These are phyloP conservation scores for Scheffersomyces quercinus DNA, from an alignment of 1,139 yeast species.

Conservation along the genomic window DNA sequence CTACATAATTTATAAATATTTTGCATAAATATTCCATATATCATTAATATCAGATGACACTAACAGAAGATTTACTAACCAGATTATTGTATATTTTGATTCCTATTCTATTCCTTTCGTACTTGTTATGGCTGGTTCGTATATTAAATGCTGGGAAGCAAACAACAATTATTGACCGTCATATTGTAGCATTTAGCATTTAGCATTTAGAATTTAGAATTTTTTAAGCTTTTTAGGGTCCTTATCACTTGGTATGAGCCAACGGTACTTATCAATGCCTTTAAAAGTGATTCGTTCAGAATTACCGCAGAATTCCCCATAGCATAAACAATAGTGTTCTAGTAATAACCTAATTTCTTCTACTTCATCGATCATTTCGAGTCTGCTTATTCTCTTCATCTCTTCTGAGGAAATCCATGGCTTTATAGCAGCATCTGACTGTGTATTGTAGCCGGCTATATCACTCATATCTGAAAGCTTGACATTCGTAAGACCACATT, in stretches of 20 bases:
- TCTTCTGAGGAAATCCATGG: slow-evolving; percentile 54
- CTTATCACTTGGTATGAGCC: slow-evolving; percentile 4
- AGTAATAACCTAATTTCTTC: slow-evolving; percentile 80
- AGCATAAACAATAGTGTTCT: slow-evolving; percentile 68
- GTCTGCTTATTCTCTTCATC: slow-evolving; percentile 49
- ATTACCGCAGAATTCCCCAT: slow-evolving; percentile 13
- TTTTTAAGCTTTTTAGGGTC: no score
- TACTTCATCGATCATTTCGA: slow-evolving; percentile 85
- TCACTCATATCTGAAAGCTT: slow-evolving; percentile 57
- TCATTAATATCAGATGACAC: no score
- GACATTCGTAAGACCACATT: slow-evolving; percentile 22
- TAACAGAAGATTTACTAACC: no score
- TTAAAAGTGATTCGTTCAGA: slow-evolving; percentile 3
- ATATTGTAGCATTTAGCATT: no score
- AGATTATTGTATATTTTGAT: no score
- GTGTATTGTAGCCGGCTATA: slow-evolving; percentile 45
- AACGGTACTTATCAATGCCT: slow-evolving; percentile 9
- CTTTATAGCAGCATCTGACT: slow-evolving; percentile 1
- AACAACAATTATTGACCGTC: no score
- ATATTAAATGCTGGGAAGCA: no score
- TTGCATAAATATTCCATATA: no score
- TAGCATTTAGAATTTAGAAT: no score
- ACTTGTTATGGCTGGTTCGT: no score
- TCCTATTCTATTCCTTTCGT: no score
- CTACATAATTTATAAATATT: no score